Conservation (phyloP, 352 stramenopile genomes). For the Peronosclerospora sorghi region DNA sequence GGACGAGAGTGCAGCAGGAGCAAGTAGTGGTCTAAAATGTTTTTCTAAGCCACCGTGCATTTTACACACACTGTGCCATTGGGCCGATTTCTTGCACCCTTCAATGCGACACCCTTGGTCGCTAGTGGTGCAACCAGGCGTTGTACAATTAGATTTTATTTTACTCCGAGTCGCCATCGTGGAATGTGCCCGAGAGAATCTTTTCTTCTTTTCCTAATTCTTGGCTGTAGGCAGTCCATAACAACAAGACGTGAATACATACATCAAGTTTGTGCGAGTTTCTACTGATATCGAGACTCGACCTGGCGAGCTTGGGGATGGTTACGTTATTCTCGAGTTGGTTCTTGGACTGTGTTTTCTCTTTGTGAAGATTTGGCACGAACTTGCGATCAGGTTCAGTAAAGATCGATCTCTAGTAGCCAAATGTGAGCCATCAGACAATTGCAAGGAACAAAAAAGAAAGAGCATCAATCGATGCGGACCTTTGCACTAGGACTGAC, state of each 20-base stretch:
- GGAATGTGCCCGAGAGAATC: constrained; percentile 48
- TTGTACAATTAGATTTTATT: too few relatives aligned
- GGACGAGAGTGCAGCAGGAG: too few relatives aligned
- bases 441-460: not conserved
- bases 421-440: not conserved
- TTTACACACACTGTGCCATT: too few relatives aligned
- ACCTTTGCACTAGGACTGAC: constrained; percentile 20
- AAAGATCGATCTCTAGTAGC: constrained; percentile 22
- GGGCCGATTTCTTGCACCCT: too few relatives aligned
- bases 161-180: constrained; percentile 57
- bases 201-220: constrained; percentile 54
- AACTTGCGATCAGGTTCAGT: constrained; percentile 22
- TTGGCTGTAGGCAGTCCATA: constrained; percentile 14
- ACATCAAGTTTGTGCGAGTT: too few relatives aligned
- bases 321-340: constrained; percentile 28
- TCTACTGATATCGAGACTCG: too few relatives aligned
- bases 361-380: constrained; percentile 21
- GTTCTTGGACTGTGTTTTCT: constrained; percentile 32
- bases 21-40: too few relatives aligned
- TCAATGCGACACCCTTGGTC: too few relatives aligned
- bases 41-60: too few relatives aligned
- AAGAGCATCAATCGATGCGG: not conserved
- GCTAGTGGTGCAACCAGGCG: too few relatives aligned
- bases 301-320: constrained; percentile 34
- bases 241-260: too few relatives aligned